phyloP scores from a whole-genome alignment of 2,329 filamentous ascomycete genomes.

The Arthrobotrys pseudoclavata region DNA sequence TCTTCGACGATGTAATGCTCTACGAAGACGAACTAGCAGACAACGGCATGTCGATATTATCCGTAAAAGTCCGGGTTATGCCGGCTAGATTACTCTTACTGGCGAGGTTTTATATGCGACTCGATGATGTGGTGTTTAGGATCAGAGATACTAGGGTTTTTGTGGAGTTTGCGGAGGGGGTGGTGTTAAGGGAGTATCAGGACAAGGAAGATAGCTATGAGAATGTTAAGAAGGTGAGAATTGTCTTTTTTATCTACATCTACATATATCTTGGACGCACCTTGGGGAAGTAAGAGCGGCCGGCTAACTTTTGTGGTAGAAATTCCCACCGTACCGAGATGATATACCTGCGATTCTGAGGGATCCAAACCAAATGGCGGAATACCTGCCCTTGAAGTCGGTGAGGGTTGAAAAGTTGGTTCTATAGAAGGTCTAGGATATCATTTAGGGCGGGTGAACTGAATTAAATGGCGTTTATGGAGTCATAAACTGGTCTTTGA shows the following conservation, averaged over 20 bases:
- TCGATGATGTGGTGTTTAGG: constrained; percentile 89
- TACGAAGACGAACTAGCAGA: constrained; percentile 99
- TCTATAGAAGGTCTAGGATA: constrained; percentile 19
- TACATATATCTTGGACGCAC: constrained; percentile 8
- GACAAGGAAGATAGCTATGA: constrained; percentile 87
- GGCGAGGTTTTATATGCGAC: constrained; percentile 87
- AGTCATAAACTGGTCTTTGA: constrained; percentile 4
- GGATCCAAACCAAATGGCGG: constrained; percentile 81
- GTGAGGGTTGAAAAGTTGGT: constrained; percentile 74
- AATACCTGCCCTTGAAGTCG: constrained; percentile 79
- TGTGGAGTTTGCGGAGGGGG: constrained; percentile 83
- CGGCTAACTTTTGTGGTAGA: constrained; percentile 64
- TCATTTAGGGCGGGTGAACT: not conserved
- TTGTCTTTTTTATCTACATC: constrained; percentile 2
- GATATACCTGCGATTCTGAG: constrained; percentile 82
- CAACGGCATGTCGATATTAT: constrained; percentile 92
- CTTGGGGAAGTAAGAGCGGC: no score
- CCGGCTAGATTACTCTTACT: constrained; percentile 87
- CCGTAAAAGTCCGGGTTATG: constrained; percentile 93
- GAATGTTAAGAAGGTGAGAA: constrained; percentile 77
- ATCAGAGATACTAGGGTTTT: constrained; percentile 92
- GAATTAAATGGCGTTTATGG: constrained; percentile 25
- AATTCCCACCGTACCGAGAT: constrained; percentile 73
- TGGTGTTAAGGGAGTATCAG: constrained; percentile 89
- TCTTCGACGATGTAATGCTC: constrained; percentile 95